Base-by-base conservation (phyloP, 2,329 filamentous ascomycete genomes). In the Alternaria gaisen region DNA sequence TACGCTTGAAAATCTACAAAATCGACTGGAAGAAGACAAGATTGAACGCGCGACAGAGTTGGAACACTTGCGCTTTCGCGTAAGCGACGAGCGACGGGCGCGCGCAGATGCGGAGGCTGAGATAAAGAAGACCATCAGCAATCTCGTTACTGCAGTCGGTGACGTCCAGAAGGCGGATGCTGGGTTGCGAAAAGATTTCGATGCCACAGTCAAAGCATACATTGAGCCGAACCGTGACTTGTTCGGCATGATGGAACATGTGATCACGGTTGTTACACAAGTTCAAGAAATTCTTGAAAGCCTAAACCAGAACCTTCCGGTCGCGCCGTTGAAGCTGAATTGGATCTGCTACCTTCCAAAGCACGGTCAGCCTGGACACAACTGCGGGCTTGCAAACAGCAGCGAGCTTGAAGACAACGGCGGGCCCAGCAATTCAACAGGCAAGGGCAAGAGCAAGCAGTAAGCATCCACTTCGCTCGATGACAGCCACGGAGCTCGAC, bases 291-390 rank as follows among this genome's bases (percentile, higher is more conserved):
- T 60, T 11, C 18, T 63, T 7, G 53, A 67, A 9, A 22, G 32
- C n/a, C 26, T 67, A 5, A 70, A 68, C 16, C 52, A 64, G 41
- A 67, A 65, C 5, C 16, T 60, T 3, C 53, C 59, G 3, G 48
- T 51, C 24, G 46, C 44, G 8, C 48, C 54, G 14, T 12, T 63
- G 9, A 53, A 32, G 28, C 10, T 63, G 8, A 34, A 53, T 2
- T 63, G 47, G 48, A 26, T 32, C 10, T 42, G 26, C 34, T 50
- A 60, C 5, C 48, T 65, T 2, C 38, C 44, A n/a, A 32, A 24
- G 12, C 55, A 54, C 3, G 32, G 44, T 6, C 47, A 52, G 10
- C 38, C 41, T n/a, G n/a, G 28, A 8, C 18, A 20, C 22, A 8
- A 26, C 24, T 0, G 7, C 7, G 24, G 7, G 24, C 24, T 26